These are phyloP conservation scores for Erodium moschatum DNA, from an alignment of 441 rosid genomes.

Conservation along the genomic window DNA sequence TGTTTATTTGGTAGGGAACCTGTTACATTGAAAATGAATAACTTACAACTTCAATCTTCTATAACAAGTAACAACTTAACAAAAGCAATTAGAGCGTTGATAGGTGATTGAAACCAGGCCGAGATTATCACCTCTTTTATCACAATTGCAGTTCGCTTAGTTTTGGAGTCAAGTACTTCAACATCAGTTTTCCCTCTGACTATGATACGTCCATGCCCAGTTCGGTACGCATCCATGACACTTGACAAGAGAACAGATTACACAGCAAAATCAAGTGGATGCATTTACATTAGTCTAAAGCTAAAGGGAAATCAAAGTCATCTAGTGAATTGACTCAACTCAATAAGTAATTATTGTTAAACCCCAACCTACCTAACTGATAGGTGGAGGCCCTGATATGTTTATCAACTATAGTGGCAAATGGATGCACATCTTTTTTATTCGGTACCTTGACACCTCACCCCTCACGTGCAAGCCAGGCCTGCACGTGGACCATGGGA, in stretches of 20 bases:
- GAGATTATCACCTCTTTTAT: constrained; percentile 66
- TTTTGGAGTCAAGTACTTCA: constrained; percentile 69
- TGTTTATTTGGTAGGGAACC: constrained; percentile 92
- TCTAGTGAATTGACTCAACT: background rate
- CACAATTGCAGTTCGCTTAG: constrained; percentile 67
- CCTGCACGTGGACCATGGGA: no score
- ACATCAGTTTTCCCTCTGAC: constrained; percentile 78
- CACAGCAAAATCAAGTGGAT: background rate
- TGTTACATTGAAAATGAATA: constrained; percentile 32
- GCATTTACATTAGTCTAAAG: background rate
- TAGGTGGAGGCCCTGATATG: no score
- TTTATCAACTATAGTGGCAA: no score
- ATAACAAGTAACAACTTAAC: constrained; percentile 14
- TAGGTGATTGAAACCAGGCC: background rate
- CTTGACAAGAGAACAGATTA: constrained; percentile 31
- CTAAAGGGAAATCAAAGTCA: background rate
- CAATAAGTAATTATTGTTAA: no score
- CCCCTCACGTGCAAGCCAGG: no score
- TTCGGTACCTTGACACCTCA: no score
- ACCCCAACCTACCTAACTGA: no score
- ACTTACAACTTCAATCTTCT: constrained; percentile 11
- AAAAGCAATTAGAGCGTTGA: constrained; percentile 1
- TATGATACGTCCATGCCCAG: constrained; percentile 71
- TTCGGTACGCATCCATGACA: constrained; percentile 86
- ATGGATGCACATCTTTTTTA: no score